Evolutionary conservation across 1,284 basidiomycete genomes (phyloP).

Genomic region (Lignosus rhinocerotis): DNA sequence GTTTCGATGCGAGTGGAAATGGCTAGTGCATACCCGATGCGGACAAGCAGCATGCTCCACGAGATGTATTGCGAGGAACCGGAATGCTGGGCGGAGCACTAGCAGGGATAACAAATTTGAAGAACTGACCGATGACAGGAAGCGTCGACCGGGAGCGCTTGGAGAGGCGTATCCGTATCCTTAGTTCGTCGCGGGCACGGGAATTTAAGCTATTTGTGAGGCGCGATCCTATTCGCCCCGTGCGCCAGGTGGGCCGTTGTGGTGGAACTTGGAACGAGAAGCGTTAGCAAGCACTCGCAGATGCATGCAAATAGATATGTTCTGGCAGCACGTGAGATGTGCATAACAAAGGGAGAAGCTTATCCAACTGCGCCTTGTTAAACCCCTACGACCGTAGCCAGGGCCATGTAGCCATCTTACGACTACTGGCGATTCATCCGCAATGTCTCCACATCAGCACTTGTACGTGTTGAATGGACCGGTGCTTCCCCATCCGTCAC

Average conservation of each 20-base stretch:
- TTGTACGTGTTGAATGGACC: not conserved
- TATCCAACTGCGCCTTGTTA: constrained; percentile 8
- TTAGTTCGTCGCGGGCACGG: not conserved
- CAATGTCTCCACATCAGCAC: constrained; percentile 4
- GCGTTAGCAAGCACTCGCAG: not conserved
- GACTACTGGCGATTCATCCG: constrained; percentile 2
- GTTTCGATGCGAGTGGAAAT: not conserved
- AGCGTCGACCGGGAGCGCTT: constrained; percentile 11
- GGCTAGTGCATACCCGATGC: not conserved
- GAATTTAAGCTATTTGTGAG: constrained; percentile 10
- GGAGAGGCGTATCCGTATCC: not conserved
- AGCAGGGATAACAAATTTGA: not conserved
- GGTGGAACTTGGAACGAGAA: constrained; percentile 8
- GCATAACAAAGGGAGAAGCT: constrained; percentile 17
- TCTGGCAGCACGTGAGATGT: constrained; percentile 13
- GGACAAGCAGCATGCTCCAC: not conserved
- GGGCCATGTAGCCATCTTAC: constrained; percentile 5
- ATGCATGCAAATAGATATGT: constrained; percentile 9
- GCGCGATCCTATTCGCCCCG: constrained; percentile 1
- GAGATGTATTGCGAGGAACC: not conserved
- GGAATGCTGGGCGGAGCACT: constrained; percentile 3
- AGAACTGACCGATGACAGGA: constrained; percentile 6
- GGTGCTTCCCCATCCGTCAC: not conserved
- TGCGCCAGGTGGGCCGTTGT: constrained; percentile 9
- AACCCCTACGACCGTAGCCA: constrained; percentile 13